Evolutionary conservation across 768 basidiomycete genomes (phyloP), one percentile per base, ranked within the genome.

Genomic region (Favolaschia claudopus): DNA sequence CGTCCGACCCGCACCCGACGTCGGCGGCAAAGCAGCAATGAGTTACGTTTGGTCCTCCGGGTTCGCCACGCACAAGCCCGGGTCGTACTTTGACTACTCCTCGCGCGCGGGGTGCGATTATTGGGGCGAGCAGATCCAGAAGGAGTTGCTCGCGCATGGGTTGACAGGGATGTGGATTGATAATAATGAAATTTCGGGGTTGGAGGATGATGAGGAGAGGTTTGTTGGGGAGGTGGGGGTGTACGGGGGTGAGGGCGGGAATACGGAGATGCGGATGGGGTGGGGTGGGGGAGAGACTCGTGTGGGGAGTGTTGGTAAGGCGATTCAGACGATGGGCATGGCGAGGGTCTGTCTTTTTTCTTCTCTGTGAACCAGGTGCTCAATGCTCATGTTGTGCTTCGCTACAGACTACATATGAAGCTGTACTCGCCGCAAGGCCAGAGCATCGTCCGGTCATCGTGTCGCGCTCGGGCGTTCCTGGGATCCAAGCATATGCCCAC

Each of bases 291-390:
- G 63, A 22, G 58, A 60, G 46, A 54, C 51, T 7, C 54, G 63
- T 31, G 34, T 64, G 7, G 63, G 63, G 56, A 64, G 63, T 39
- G 63, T 64, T 14, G 63, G 63, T 15, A 60, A 60, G 55, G 63
- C 55, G 38, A 27, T 64, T 8, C 63, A 64, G 50, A 64, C 63
- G 5, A 64, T 64, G 63, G 63, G 63, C 14, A 64, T 64, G 63
- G 63, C 63, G 31, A 48, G 63, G 14, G 62, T 63, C 13, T 12
- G 57, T 52, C 12, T 25, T 47, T n/a, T 9, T 7, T 50, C 17
- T 17, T 1, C 7, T 9, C 12, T 14, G 0, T 27, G 17, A n/a
- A 27, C 19, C n/a, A 24, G 17, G 19, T 34, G 28, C 32, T 19
- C 32, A 7, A 7, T 10, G 22, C 37, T 63, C n/a, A 50, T 28